Evolutionary conservation across 1,284 basidiomycete species (phyloP).

Genomic region (Cryptococcus hybrid): DNA sequence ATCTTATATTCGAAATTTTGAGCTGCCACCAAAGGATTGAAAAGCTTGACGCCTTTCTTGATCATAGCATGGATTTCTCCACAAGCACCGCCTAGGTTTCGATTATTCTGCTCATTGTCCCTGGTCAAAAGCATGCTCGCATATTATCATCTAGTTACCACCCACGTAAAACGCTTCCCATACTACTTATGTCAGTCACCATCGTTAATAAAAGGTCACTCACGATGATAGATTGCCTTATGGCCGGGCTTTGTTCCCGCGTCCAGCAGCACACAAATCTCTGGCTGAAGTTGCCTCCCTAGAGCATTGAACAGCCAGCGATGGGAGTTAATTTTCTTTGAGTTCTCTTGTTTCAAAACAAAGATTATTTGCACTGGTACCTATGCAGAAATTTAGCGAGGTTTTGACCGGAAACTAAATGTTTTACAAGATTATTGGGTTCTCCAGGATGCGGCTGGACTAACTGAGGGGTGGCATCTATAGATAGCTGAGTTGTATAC

Average conservation of each 20-base stretch:
- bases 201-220: constrained; percentile 5
- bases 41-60: constrained; percentile 78
- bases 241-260: constrained; percentile 95
- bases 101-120: constrained; percentile 45
- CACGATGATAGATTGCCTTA: constrained; percentile 87
- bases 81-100: constrained; percentile 73
- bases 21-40: constrained; percentile 85
- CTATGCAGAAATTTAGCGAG: constrained; percentile 1
- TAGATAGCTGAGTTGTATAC: constrained; percentile 89
- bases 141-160: neutral
- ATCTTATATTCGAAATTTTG: constrained; percentile 99
- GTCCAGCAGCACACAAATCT: constrained; percentile 86
- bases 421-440: constrained; percentile 71
- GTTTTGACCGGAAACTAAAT: neutral
- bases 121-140: neutral
- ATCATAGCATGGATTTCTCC: constrained; percentile 97
- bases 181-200: constrained; percentile 47
- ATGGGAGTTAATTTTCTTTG: constrained; percentile 90
- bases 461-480: constrained; percentile 83
- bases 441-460: constrained; percentile 86
- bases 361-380: constrained; percentile 94
- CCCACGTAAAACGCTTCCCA: constrained; percentile 72
- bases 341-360: constrained; percentile 93
- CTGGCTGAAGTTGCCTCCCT: constrained; percentile 79
- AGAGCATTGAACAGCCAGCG: constrained; percentile 98